Base-by-base conservation (phyloP, 192 early-diverging fungal genomes). In the Allomyces arbusculus region DNA sequence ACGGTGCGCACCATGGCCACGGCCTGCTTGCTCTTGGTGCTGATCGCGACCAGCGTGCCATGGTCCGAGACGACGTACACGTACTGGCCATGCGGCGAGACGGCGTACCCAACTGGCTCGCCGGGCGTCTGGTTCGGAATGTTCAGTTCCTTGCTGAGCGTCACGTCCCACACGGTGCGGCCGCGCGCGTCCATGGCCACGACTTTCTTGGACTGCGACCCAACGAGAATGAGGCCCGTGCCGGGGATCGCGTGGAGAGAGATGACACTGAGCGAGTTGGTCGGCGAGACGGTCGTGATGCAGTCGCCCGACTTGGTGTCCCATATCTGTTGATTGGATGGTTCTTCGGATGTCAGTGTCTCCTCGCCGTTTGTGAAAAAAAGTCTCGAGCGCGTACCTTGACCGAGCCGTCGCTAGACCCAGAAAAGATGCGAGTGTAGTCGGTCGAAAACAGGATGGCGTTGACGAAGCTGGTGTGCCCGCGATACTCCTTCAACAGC, bases 401-500 rank as follows among this genome's bases (percentile, higher is more conserved):
- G 64, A 88, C 76, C 0, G 86, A 87, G 10, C 95, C 95, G 66
- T 98, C 95, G 63, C 85, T 88, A 43, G 87, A 89, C 0, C 80
- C 86, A 67, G 84, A 92, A 12, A 95, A 68, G 10, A 99, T 76
- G 6, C 81, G 76, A 6, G 76, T 65, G 69, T 83, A 84, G 63
- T 94, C 88, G 20, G 74, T 50, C 16, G 84, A 86, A 68, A 86
- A 99, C 8, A 82, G 63, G 0, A 82, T 89, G 62, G 79, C 76
- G 72, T 94, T 97, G 45, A 95, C 85, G 68, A 86, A 91, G 1
- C 91, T 91, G 1, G 87, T 80, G 68, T 99, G 95, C 0, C 95
- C 95, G 22, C 88, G 82, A 66, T 92, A 91, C 68, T 95, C 91
- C 63, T 92, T 90, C 5, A 96, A 73, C 69, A 85, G 85, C 62